These are phyloP conservation scores for Barbarea vulgaris DNA, from an alignment of 345 rosid genomes.

Conservation along the genomic window DNA sequence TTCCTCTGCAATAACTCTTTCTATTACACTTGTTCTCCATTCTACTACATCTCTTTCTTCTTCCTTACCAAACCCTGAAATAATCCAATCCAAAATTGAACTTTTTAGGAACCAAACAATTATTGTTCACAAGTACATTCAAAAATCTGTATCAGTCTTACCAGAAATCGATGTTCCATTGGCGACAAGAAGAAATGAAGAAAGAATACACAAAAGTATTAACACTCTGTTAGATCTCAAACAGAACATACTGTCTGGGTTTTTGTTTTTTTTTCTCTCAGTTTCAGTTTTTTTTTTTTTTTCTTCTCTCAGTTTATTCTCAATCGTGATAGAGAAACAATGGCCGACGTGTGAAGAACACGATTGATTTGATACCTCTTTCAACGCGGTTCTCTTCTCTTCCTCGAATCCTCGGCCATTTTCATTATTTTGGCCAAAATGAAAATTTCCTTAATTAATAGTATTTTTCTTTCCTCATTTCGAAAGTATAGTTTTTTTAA, in stretches of 20 bases:
- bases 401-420: conserved; percentile 14
- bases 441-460: conserved; percentile 1
- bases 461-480: neutral
- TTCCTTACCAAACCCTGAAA: conserved; percentile 27
- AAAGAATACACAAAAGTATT: conserved; percentile 29
- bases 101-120: neutral
- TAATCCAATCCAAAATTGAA: conserved; percentile 21
- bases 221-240: conserved; percentile 42
- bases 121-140: neutral
- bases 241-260: conserved; percentile 24
- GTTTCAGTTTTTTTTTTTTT: neutral
- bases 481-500: neutral
- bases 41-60: conserved; percentile 32
- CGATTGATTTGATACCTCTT: neutral
- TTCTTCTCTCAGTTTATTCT: neutral
- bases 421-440: neutral
- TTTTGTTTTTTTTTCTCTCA: neutral
- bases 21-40: conserved; percentile 45
- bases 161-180: conserved; percentile 41
- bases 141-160: neutral
- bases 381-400: conserved; percentile 31
- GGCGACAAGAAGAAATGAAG: conserved; percentile 40
- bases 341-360: conserved; percentile 23
- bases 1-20: conserved; percentile 64
- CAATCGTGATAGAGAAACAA: conserved; percentile 13